A percentile compares a stretch with the other conserved stretches of the same genome.
These are phyloP conservation scores for Lichina pygmaea DNA, from an alignment of 495 filamentous ascomycete genomes.

Conservation along the genomic window DNA sequence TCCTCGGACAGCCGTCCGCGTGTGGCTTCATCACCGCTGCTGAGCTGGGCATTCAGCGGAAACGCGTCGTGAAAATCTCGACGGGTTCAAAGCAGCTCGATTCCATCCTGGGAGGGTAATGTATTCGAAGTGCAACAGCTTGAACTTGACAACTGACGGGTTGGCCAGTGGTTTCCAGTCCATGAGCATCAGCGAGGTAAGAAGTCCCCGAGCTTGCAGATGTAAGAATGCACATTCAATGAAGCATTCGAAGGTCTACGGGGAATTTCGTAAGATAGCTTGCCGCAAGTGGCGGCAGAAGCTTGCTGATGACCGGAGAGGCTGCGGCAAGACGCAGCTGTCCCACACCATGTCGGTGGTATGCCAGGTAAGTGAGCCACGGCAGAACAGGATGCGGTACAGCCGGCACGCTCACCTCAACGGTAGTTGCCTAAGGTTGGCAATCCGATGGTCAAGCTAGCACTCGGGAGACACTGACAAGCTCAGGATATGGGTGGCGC, in stretches of 20 bases:
- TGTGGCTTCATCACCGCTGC: slow-evolving; percentile 54
- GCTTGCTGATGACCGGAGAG: slow-evolving; percentile 7
- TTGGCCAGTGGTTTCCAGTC: slow-evolving; percentile 41
- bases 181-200: slow-evolving; percentile 54
- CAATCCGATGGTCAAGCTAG: not conserved
- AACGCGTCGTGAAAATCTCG: slow-evolving; percentile 10
- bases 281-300: not conserved
- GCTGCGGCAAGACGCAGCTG: slow-evolving; percentile 49
- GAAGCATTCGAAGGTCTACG: slow-evolving; percentile 16
- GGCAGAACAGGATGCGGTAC: not conserved
- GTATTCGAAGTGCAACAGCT: not conserved
- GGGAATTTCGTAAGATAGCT: slow-evolving; percentile 32
- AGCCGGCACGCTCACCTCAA: not conserved
- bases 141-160: not conserved
- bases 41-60: slow-evolving; percentile 40
- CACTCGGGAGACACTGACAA: slow-evolving; percentile 3
- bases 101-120: slow-evolving; percentile 37
- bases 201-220: slow-evolving; percentile 2
- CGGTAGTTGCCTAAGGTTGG: slow-evolving; percentile 17
- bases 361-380: slow-evolving; percentile 17
- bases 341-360: slow-evolving; percentile 45
- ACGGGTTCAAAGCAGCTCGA: slow-evolving; percentile 30
- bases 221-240: not conserved
- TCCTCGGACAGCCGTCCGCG: slow-evolving; percentile 22
- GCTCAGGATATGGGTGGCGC: slow-evolving; percentile 36